Evolutionary conservation across 2,329 filamentous ascomycete genomes (phyloP).

Genomic region (Grosmannia clavigera): DNA sequence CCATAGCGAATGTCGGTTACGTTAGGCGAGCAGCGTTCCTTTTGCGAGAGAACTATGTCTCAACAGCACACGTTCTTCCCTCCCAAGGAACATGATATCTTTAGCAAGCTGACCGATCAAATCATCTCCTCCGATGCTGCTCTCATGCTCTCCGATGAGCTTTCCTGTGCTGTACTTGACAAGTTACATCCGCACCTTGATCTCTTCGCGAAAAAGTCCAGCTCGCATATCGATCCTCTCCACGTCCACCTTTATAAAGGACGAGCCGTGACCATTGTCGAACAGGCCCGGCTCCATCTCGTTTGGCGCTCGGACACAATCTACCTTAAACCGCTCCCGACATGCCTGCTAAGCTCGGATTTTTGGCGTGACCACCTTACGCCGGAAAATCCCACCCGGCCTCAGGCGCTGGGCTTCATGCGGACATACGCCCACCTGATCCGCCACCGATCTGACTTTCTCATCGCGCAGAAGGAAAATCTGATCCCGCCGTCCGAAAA

Average conservation of each 20-base stretch:
- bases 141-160: neutral
- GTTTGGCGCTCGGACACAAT: neutral
- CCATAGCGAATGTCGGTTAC: too few relatives aligned
- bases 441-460: neutral
- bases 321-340: neutral
- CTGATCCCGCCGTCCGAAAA: neutral
- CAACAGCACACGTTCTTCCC: too few relatives aligned
- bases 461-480: neutral
- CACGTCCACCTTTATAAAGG: neutral
- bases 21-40: too few relatives aligned
- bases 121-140: too few relatives aligned
- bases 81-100: too few relatives aligned
- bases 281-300: neutral
- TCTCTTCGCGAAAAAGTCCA: neutral
- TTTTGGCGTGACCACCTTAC: neutral
- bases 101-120: too few relatives aligned
- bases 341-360: neutral
- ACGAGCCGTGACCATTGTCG: neutral
- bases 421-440: neutral
- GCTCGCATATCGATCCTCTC: neutral
- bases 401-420: neutral
- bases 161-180: neutral
- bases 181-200: neutral
- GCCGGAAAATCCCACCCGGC: neutral
- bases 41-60: too few relatives aligned